phyloP scores from a whole-genome alignment of 306 rosid genomes.

The Castanea crenata region DNA sequence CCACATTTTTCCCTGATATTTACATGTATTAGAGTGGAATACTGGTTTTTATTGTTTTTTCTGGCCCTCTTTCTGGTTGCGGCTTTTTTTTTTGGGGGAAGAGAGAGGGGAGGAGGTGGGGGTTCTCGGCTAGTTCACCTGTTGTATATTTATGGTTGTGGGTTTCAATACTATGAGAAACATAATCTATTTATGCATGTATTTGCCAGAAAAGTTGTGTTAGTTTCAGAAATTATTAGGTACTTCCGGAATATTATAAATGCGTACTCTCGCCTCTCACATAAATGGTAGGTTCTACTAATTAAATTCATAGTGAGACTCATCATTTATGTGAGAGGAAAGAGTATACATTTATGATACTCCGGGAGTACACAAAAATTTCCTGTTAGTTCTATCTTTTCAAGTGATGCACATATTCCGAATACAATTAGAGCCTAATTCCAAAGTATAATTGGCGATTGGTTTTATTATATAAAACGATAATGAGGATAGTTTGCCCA shows the following conservation, averaged over 20 bases:
- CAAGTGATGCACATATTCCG: too few relatives aligned
- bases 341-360: too few relatives aligned
- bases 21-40: not conserved
- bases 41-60: not conserved
- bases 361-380: too few relatives aligned
- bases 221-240: not conserved
- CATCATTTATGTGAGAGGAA: too few relatives aligned
- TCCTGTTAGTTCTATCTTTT: too few relatives aligned
- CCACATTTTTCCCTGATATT: constrained; percentile 9
- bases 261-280: too few relatives aligned
- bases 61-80: not conserved
- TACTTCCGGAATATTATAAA: too few relatives aligned
- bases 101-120: not conserved
- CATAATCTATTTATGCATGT: not conserved
- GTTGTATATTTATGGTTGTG: not conserved
- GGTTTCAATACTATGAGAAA: not conserved
- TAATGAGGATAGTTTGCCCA: not conserved
- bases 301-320: too few relatives aligned
- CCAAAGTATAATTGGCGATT: too few relatives aligned
- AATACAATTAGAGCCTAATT: too few relatives aligned
- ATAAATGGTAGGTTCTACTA: too few relatives aligned
- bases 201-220: not conserved
- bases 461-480: too few relatives aligned
- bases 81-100: not conserved
- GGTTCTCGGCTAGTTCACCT: not conserved